Evolutionary conservation across 306 rosid species (phyloP).

Genomic region (Crotalaria pallida): DNA sequence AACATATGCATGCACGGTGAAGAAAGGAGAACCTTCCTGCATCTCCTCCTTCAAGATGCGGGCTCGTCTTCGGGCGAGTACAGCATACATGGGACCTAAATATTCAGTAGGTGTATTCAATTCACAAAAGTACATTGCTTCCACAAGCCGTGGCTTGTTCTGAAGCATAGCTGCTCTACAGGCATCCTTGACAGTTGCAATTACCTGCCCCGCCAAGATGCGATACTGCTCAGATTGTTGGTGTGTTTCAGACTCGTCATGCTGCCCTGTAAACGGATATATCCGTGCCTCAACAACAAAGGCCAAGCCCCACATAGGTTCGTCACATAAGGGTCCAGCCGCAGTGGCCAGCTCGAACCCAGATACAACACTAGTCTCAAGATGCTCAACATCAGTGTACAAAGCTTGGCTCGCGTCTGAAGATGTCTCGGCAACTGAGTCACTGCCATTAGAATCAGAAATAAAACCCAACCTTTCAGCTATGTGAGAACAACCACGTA

Average conservation of each 20-base stretch:
- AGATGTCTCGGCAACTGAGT: constrained; percentile 30
- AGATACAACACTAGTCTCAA: constrained; percentile 66
- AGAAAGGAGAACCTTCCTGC: constrained; percentile 96
- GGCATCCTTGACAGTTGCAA: constrained; percentile 81
- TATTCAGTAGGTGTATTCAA: constrained; percentile 68
- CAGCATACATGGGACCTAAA: constrained; percentile 86
- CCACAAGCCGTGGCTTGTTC: constrained; percentile 78
- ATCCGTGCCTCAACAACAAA: constrained; percentile 73
- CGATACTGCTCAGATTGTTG: constrained; percentile 68
- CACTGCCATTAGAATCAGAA: constrained; percentile 26
- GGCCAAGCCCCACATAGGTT: constrained; percentile 90
- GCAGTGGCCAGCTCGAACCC: constrained; percentile 85
- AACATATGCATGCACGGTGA: constrained; percentile 83
- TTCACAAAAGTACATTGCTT: constrained; percentile 94
- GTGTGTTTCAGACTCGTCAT: constrained; percentile 47
- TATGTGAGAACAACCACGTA: constrained; percentile 42
- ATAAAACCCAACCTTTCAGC: constrained; percentile 61
- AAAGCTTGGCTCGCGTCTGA: constrained; percentile 34
- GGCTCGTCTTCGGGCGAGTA: constrained; percentile 80
- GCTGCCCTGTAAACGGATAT: constrained; percentile 38
- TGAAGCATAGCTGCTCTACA: constrained; percentile 80
- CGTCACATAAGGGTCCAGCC: constrained; percentile 94
- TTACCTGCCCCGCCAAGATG: constrained; percentile 72
- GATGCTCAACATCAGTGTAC: constrained; percentile 55
- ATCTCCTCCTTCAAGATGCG: constrained; percentile 77